These are phyloP conservation scores for Spiraea crenata DNA, from an alignment of 331 rosid genomes.

Conservation along the genomic window DNA sequence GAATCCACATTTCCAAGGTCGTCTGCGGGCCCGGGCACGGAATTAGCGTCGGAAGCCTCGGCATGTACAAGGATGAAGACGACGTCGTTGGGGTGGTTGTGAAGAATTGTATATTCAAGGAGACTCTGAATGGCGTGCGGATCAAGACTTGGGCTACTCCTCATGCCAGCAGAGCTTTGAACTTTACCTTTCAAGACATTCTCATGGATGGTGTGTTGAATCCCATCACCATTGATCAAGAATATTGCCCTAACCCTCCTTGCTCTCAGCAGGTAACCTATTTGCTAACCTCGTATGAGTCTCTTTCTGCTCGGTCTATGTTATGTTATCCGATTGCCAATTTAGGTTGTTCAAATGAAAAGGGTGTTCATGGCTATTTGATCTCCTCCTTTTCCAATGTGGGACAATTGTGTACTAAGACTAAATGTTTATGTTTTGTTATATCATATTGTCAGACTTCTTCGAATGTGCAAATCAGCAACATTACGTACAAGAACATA, in stretches of 20 bases:
- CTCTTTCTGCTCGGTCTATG: background rate
- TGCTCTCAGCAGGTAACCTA: conserved; percentile 30
- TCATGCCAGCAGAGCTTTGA: conserved; percentile 22
- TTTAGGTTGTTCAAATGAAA: background rate
- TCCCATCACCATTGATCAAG: conserved; percentile 60
- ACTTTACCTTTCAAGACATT: conserved; percentile 48
- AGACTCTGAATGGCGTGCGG: conserved; percentile 51
- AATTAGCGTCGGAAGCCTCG: conserved; percentile 69
- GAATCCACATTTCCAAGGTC: conserved; percentile 32
- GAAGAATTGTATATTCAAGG: conserved; percentile 39
- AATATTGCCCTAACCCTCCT: conserved; percentile 40
- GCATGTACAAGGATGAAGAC: conserved; percentile 25
- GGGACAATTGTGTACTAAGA: too few species aligned
- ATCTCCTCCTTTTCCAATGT: too few species aligned
- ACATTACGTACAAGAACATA: conserved; percentile 37
- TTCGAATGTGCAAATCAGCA: conserved; percentile 45
- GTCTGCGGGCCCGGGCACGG: conserved; percentile 76
- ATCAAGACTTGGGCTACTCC: conserved; percentile 64
- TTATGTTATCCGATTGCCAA: background rate
- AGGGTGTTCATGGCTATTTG: too few species aligned
- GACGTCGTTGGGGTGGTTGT: conserved; percentile 41
- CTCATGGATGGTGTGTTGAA: conserved; percentile 33
- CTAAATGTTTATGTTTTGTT: background rate
- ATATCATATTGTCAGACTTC: conserved; percentile 10
- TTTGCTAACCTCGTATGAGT: too few species aligned